Evolutionary conservation across 2,329 filamentous ascomycete species (phyloP).

Genomic region (Stachybotrys echinatus): DNA sequence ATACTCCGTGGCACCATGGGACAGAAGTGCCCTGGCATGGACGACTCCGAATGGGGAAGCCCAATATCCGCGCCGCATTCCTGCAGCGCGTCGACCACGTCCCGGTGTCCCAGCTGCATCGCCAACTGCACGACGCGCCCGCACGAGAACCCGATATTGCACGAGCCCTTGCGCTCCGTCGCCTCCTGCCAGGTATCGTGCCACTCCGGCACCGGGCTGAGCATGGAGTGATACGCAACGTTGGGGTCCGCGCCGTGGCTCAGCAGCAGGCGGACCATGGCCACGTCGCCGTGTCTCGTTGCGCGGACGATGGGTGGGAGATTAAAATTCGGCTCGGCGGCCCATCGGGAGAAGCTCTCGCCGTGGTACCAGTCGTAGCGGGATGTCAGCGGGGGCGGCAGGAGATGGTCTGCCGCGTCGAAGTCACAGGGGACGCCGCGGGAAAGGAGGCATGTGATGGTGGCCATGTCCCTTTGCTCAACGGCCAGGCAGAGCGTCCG

Average conservation of each 20-base stretch:
- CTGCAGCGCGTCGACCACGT: too few species aligned
- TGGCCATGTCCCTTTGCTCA: too few species aligned
- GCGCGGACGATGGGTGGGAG: background rate
- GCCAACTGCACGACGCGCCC: background rate
- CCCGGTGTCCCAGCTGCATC: too few species aligned
- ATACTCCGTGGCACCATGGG: too few species aligned
- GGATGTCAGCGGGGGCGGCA: background rate
- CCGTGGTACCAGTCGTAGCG: constrained; percentile 1
- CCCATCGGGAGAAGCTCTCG: background rate
- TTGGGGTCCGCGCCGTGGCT: background rate
- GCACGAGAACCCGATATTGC: background rate
- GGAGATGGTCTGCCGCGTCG: background rate
- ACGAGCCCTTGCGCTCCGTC: background rate
- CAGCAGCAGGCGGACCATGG: background rate
- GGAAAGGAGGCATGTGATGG: too few species aligned
- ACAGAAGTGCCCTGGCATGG: too few species aligned
- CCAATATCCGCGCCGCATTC: too few species aligned
- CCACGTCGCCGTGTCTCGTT: background rate
- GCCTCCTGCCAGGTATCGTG: background rate
- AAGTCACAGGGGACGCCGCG: background rate
- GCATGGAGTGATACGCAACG: background rate
- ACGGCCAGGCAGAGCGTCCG: too few species aligned
- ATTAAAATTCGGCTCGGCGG: background rate
- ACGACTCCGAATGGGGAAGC: too few species aligned
- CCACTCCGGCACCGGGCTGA: background rate